Evolutionary conservation across 495 filamentous ascomycete species (phyloP).

Genomic region (Jackrogersella multiformis): DNA sequence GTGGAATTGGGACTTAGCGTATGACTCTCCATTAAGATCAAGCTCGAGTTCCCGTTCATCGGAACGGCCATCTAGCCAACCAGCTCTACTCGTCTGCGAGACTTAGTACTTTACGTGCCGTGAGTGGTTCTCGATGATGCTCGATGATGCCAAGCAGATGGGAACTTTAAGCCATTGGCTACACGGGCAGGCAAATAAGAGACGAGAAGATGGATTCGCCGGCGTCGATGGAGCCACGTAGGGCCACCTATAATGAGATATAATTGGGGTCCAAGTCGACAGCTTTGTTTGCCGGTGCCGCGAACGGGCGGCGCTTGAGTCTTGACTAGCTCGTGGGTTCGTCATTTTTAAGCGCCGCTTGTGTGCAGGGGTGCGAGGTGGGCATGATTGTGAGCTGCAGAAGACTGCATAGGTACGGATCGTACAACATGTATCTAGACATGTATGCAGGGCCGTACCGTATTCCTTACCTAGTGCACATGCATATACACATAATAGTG

Average conservation of each 20-base stretch:
- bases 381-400: conserved; percentile 16
- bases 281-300: conserved; percentile 13
- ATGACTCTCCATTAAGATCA: conserved; percentile 24
- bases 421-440: too few species aligned
- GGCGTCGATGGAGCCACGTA: conserved; percentile 40
- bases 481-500: too few species aligned
- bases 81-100: neutral
- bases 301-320: conserved; percentile 18
- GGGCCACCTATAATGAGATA: neutral
- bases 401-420: conserved; percentile 24
- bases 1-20: conserved; percentile 33
- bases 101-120: conserved; percentile 3
- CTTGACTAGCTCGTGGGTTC: conserved; percentile 12
- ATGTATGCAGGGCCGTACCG: too few species aligned
- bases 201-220: neutral
- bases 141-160: conserved; percentile 19
- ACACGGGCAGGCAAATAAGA: conserved; percentile 23
- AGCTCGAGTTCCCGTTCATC: conserved; percentile 16
- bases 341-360: conserved; percentile 39
- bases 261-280: conserved; percentile 16
- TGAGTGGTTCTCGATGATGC: too few species aligned
- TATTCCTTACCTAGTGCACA: too few species aligned
- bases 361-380: conserved; percentile 7
- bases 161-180: conserved; percentile 6
- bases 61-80: conserved; percentile 7